Evolutionary conservation across 2,329 filamentous ascomycete genomes (phyloP).

Genomic region (Ophiostoma piceae): DNA sequence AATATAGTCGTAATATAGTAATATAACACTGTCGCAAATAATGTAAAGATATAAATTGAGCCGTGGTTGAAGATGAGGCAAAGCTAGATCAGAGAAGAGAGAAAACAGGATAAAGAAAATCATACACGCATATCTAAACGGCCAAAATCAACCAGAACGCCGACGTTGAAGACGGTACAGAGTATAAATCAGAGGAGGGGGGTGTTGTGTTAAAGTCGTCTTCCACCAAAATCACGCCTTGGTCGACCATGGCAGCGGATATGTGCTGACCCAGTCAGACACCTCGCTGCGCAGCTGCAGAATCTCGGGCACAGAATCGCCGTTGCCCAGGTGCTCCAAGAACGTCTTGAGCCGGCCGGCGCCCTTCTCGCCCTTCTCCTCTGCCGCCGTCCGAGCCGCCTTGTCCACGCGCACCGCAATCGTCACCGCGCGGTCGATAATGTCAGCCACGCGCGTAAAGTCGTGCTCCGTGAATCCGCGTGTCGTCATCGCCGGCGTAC

Average conservation of each 20-base stretch:
- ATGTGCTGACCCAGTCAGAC: constrained; percentile 72
- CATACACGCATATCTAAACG: not conserved
- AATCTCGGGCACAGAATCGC: constrained; percentile 64
- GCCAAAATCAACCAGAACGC: constrained; percentile 11
- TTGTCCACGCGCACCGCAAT: constrained; percentile 74
- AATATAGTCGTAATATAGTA: not conserved
- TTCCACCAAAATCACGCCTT: constrained; percentile 20
- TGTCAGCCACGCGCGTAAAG: constrained; percentile 78
- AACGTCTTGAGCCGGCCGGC: constrained; percentile 62
- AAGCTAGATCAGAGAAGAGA: not conserved
- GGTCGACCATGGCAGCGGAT: constrained; percentile 62
- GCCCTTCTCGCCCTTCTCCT: constrained; percentile 61
- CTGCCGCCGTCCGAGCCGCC: constrained; percentile 62
- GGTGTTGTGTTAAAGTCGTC: not conserved
- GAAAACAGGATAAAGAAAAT: not conserved
- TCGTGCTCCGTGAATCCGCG: constrained; percentile 86
- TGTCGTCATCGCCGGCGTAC: constrained; percentile 95
- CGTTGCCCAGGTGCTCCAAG: constrained; percentile 61
- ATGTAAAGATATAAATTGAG: not conserved
- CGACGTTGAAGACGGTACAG: constrained; percentile 13
- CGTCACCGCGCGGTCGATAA: constrained; percentile 75
- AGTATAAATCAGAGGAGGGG: not conserved
- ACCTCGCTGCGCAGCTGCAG: constrained; percentile 68
- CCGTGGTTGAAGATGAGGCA: constrained; percentile 7
- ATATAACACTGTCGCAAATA: not conserved